Percentiles rank a stretch among this genome's conserved stretches.
These are phyloP conservation scores for Phyllosticta capitalensis DNA, from an alignment of 2,329 filamentous ascomycete species.

Conservation along the genomic window DNA sequence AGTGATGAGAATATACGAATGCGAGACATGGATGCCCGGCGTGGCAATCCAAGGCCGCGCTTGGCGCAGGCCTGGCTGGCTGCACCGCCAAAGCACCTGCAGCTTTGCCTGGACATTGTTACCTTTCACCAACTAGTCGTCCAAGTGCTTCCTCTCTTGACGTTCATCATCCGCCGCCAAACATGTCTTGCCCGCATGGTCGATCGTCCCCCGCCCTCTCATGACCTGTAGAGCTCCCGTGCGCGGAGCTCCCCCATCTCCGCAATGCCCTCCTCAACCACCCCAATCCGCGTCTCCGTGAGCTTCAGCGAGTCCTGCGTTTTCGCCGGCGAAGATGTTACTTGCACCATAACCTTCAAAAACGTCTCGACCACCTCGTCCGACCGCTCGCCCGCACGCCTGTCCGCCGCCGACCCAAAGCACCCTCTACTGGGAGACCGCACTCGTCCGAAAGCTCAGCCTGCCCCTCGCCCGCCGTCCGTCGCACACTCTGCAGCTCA, in stretches of 20 bases:
- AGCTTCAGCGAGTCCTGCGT: constrained; percentile 90
- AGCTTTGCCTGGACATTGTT: not conserved
- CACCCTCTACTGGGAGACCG: constrained; percentile 4
- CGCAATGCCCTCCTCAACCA: constrained; percentile 8
- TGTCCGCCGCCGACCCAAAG: constrained; percentile 17
- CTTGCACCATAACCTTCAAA: constrained; percentile 93
- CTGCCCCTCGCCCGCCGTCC: constrained; percentile 18
- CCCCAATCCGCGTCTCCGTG: constrained; percentile 88
- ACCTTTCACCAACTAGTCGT: too few species aligned
- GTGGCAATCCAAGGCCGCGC: not conserved
- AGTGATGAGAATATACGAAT: not conserved
- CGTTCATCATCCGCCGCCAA: not conserved
- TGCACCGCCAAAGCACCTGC: not conserved
- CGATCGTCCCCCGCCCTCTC: constrained; percentile 8
- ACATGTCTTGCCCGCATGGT: constrained; percentile 4
- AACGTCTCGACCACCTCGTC: constrained; percentile 55
- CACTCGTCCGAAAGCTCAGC: constrained; percentile 6
- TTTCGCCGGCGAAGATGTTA: constrained; percentile 91
- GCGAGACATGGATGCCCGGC: not conserved
- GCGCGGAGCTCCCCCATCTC: constrained; percentile 11
- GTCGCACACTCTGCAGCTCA: constrained; percentile 16
- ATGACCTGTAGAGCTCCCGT: constrained; percentile 11
- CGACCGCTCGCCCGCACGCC: constrained; percentile 23
- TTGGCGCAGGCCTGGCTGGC: not conserved
- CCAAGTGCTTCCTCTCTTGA: not conserved